Conservation (phyloP, 768 basidiomycete species). For the Boletus sp. region DNA sequence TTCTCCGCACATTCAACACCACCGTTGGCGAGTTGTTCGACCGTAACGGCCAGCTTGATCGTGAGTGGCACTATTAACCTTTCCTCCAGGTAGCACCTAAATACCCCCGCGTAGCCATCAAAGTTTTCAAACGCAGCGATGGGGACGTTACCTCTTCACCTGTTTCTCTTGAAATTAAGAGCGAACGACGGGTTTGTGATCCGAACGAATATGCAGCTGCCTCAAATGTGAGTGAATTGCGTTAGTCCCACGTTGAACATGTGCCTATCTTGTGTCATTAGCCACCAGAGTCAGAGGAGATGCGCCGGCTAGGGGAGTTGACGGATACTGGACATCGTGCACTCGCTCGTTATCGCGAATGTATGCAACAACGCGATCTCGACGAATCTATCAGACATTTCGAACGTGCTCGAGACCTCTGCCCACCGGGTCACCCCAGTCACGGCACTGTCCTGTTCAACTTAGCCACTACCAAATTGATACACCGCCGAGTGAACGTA, state of each 20-base stretch:
- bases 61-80: neutral
- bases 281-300: neutral
- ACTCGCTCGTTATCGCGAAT: neutral
- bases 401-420: constrained; percentile 9
- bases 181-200: neutral
- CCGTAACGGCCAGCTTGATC: neutral
- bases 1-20: neutral
- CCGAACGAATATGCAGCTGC: too few species aligned
- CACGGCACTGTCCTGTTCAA: constrained; percentile 8
- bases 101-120: neutral
- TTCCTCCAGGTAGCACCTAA: neutral
- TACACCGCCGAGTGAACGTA: neutral
- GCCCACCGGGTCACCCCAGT: constrained; percentile 11
- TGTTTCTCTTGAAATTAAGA: neutral
- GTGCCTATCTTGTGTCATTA: neutral
- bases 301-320: neutral
- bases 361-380: constrained; percentile 4
- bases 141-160: too few species aligned
- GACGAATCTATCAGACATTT: constrained; percentile 18
- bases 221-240: neutral
- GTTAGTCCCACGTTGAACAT: neutral
- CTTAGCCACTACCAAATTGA: neutral
- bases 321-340: neutral
- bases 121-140: neutral
- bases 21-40: neutral